phyloP scores from a whole-genome alignment of 306 rosid genomes.

The Sesbania bispinosa region DNA sequence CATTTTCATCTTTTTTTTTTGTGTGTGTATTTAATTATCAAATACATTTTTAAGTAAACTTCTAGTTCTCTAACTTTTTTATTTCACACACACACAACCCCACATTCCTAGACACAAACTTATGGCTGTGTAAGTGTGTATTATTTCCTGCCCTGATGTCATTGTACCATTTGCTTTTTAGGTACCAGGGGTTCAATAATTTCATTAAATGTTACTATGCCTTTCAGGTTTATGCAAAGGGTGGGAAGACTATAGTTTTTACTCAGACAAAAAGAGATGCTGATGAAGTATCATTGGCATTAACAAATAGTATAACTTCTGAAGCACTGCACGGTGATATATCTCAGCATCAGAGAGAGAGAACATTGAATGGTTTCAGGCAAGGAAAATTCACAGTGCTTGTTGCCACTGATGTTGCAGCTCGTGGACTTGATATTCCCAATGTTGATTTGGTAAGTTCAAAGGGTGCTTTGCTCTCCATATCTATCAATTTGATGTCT shows the following conservation, averaged over 20 bases:
- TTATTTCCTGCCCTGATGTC: background rate
- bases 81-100: background rate
- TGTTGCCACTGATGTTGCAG: conserved; percentile 98
- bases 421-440: conserved; percentile 98
- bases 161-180: no score
- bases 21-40: conserved; percentile 11
- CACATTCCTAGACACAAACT: background rate
- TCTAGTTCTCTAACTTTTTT: conserved; percentile 2
- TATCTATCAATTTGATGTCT: background rate
- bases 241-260: conserved; percentile 98
- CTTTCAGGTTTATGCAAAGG: conserved; percentile 91
- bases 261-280: conserved; percentile 97
- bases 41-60: background rate
- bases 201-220: conserved; percentile 24
- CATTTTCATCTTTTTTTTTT: background rate
- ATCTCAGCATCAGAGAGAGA: conserved; percentile 97
- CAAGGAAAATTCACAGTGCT: conserved; percentile 98
- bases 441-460: conserved; percentile 86
- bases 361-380: conserved; percentile 93
- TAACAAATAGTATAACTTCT: conserved; percentile 77
- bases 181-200: conserved; percentile 2
- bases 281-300: conserved; percentile 92
- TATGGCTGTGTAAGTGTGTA: background rate
- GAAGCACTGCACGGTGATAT: conserved; percentile 99
- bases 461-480: conserved; percentile 15